These are phyloP conservation scores for Ophiostoma ulmi DNA, from an alignment of 2,329 filamentous ascomycete genomes.

Conservation along the genomic window DNA sequence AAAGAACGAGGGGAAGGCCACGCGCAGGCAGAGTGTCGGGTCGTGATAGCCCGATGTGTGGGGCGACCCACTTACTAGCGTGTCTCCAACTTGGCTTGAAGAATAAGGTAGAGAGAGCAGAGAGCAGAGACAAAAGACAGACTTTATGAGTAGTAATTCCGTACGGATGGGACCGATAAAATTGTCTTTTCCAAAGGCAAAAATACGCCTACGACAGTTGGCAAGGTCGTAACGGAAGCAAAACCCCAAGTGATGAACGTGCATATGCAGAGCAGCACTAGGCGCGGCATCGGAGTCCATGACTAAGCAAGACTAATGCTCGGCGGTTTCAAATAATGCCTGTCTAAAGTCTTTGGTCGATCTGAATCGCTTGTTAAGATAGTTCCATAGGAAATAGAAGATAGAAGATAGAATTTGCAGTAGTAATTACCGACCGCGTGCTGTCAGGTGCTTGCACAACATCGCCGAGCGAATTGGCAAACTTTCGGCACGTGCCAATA, in stretches of 20 bases:
- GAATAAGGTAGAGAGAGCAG: neutral
- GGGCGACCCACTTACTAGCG: slow-evolving; percentile 2
- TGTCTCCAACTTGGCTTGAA: neutral
- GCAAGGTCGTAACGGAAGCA: neutral
- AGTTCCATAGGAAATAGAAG: neutral
- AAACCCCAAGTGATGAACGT: neutral
- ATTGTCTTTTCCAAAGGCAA: neutral
- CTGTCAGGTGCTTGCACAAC: neutral
- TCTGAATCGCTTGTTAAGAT: too few species aligned
- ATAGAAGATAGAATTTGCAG: neutral
- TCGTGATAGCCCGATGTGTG: slow-evolving; percentile 2
- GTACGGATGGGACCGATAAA: neutral
- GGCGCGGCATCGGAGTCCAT: neutral
- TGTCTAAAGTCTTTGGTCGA: neutral
- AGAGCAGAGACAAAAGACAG: neutral
- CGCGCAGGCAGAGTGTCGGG: slow-evolving; percentile 1
- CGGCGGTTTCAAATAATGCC: neutral
- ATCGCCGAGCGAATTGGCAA: neutral
- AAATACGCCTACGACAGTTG: neutral
- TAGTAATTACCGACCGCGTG: neutral
- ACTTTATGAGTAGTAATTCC: neutral
- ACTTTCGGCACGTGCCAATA: slow-evolving; percentile 16
- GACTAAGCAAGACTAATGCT: neutral
- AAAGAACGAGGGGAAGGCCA: neutral
- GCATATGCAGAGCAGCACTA: slow-evolving; percentile 5